These are phyloP conservation scores for Sporobolomyces phaffii DNA, from an alignment of 768 basidiomycete genomes.

Conservation along the genomic window DNA sequence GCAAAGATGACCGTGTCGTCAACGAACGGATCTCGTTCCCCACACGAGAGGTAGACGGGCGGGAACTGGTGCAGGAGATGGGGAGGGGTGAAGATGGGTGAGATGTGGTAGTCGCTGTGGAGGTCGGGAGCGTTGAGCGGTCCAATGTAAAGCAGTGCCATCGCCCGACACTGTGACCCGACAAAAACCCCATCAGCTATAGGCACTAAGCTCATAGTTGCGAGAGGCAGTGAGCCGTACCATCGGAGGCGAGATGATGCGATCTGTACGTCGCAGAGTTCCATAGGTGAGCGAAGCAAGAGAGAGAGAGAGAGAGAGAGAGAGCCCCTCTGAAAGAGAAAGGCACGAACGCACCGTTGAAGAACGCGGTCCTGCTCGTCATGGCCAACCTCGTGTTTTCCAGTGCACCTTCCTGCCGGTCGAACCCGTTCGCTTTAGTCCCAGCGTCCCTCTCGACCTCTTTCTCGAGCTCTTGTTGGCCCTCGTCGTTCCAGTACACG, in stretches of 20 bases:
- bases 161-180: constrained; percentile 92
- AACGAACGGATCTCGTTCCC: constrained; percentile 91
- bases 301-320: too few relatives aligned
- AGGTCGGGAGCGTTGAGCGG: constrained; percentile 92
- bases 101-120: constrained; percentile 88
- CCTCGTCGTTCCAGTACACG: constrained; percentile 28
- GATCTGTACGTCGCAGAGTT: too few relatives aligned
- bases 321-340: too few relatives aligned
- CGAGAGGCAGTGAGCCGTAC: constrained; percentile 51
- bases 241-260: constrained; percentile 91
- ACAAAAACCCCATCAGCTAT: constrained; percentile 3
- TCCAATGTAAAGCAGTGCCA: constrained; percentile 72
- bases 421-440: constrained; percentile 40
- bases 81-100: constrained; percentile 82
- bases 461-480: constrained; percentile 52
- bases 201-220: not conserved
- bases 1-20: constrained; percentile 97
- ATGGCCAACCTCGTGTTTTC: constrained; percentile 38
- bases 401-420: constrained; percentile 48
- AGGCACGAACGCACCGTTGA: constrained; percentile 56
- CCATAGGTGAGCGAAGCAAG: not conserved
- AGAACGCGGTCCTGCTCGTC: constrained; percentile 42
- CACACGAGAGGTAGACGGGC: constrained; percentile 85
- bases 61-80: constrained; percentile 86
- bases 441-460: constrained; percentile 44